A percentile compares a stretch with the other conserved stretches of the same genome.
Conservation (phyloP, 164 flowering plant genomes). For the Aristolochia contorta region DNA sequence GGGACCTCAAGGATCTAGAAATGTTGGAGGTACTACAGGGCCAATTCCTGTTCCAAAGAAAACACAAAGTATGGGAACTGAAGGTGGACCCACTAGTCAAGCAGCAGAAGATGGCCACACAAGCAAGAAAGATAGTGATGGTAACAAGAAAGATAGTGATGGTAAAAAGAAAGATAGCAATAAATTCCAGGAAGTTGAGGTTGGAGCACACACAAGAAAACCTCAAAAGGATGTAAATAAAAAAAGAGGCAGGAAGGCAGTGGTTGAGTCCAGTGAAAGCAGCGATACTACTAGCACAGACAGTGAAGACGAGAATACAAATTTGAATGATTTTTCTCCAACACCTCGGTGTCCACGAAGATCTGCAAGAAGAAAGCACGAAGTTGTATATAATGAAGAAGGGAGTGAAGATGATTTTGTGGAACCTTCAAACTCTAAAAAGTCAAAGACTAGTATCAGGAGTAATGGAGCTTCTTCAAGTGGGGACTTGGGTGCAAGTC, state of each 20-base stretch:
- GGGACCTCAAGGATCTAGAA: constrained; percentile 16
- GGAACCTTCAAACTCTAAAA: constrained; percentile 13
- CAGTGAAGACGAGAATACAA: constrained; percentile 16
- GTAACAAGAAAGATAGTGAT: no score
- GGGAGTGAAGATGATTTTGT: constrained; percentile 30
- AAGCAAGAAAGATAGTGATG: not conserved
- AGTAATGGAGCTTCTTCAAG: constrained; percentile 9
- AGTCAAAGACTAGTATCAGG: constrained; percentile 15
- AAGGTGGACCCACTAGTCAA: not conserved
- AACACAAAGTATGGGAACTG: not conserved
- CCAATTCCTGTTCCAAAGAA: constrained; percentile 3
- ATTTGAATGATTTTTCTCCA: constrained; percentile 11
- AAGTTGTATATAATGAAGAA: constrained; percentile 46
- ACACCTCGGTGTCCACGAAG: constrained; percentile 21
- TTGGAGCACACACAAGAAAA: not conserved
- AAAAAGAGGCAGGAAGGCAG: constrained; percentile 30
- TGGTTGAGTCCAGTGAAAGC: constrained; percentile 39
- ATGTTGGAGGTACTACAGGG: constrained; percentile 8
- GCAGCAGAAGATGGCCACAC: not conserved
- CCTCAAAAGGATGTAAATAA: constrained; percentile 15
- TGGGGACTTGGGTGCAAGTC: not conserved
- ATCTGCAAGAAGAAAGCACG: constrained; percentile 33
- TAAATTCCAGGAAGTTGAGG: not conserved
- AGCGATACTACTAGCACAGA: constrained; percentile 26
- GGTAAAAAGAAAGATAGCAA: no score